phyloP scores from a whole-genome alignment of 805 yeast genomes.

The Candida railenensis region DNA sequence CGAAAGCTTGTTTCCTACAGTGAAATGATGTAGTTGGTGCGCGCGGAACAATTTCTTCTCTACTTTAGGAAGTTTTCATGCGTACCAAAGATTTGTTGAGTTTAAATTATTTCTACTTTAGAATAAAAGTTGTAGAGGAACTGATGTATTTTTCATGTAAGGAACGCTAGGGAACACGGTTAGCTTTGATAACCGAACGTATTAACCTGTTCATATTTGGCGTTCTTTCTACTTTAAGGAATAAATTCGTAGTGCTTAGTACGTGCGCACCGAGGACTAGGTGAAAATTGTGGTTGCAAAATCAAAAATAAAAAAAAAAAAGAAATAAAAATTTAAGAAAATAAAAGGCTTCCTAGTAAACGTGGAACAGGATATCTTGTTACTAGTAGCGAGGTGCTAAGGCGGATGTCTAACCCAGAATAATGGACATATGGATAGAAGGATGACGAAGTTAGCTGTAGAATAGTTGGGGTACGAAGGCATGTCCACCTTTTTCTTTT shows the following conservation, averaged over 20 bases:
- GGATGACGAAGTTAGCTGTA: too few species aligned
- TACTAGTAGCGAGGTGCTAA: too few species aligned
- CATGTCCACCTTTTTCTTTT: too few species aligned
- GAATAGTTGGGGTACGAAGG: too few species aligned
- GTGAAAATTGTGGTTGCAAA: neutral
- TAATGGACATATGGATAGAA: too few species aligned
- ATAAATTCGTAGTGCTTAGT: neutral
- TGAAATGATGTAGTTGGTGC: neutral
- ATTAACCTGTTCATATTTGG: neutral
- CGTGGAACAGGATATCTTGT: neutral
- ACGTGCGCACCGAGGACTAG: neutral
- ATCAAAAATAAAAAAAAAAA: neutral
- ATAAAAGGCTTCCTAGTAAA: too few species aligned
- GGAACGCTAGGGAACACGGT: neutral
- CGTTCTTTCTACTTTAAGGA: neutral
- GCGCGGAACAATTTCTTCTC: neutral
- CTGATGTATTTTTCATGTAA: neutral
- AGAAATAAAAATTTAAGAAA: neutral
- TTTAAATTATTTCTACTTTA: neutral
- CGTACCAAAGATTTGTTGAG: neutral
- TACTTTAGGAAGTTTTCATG: neutral
- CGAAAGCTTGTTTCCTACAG: neutral
- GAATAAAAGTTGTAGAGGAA: neutral
- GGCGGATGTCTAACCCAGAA: too few species aligned
- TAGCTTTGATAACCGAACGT: neutral